Conservation (phyloP, 371 early-diverging fungal genomes). For the Mucor circinelloides region DNA sequence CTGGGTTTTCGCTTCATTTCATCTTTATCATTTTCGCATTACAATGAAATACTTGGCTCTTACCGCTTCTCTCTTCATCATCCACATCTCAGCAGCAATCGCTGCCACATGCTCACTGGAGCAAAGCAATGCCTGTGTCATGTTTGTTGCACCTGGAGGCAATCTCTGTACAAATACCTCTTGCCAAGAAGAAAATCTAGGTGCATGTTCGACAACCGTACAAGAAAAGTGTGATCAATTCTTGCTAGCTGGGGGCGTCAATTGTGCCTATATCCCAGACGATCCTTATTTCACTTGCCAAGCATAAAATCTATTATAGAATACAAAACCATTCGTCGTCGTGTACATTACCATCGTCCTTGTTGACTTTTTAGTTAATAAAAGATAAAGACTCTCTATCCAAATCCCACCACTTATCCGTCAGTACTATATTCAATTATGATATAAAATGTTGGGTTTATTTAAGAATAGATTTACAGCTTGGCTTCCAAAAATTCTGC, state of each 20-base stretch:
- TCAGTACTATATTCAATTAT: too few species aligned
- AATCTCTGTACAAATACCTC: not conserved
- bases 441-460: too few species aligned
- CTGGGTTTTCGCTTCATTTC: not conserved
- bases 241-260: not conserved
- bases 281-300: not conserved
- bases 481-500: slow-evolving; percentile 48
- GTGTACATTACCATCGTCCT: not conserved
- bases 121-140: not conserved
- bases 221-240: not conserved
- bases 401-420: too few species aligned
- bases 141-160: not conserved
- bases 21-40: not conserved
- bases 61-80: not conserved
- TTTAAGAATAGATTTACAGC: slow-evolving; percentile 18
- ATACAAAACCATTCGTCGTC: too few species aligned
- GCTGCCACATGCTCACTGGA: not conserved
- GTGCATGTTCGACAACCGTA: not conserved
- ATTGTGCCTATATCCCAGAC: not conserved
- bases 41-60: not conserved
- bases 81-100: not conserved
- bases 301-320: too few species aligned
- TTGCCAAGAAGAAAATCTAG: not conserved
- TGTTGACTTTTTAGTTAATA: too few species aligned
- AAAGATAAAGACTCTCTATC: too few species aligned